Conservation (phyloP, 306 rosid genomes). For the Trifolium fragiferum region DNA sequence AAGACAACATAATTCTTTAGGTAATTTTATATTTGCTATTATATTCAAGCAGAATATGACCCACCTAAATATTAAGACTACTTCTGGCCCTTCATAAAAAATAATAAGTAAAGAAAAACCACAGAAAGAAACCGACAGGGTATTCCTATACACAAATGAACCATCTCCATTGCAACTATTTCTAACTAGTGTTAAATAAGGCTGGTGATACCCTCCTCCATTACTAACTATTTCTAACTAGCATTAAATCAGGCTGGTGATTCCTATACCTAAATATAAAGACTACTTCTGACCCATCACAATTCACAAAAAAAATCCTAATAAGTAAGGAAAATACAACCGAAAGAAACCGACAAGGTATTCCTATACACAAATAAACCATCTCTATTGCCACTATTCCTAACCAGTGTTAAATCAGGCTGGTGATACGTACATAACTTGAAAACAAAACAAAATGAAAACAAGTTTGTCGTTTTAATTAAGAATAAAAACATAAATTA, state of each 20-base stretch:
- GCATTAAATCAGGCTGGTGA: background rate
- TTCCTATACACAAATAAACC: slow-evolving; percentile 22
- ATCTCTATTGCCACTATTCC: background rate
- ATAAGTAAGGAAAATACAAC: background rate
- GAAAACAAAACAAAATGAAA: background rate
- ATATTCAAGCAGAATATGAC: slow-evolving; percentile 18
- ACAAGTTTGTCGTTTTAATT: background rate
- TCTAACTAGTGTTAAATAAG: too few relatives aligned
- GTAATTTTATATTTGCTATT: slow-evolving; percentile 12
- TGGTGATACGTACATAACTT: background rate
- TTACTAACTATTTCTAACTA: background rate
- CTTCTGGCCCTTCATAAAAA: slow-evolving; percentile 5
- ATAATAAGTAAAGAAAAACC: background rate
- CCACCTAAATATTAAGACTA: slow-evolving; percentile 25
- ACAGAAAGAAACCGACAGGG: slow-evolving; percentile 1
- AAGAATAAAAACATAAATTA: background rate
- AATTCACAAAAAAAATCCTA: background rate
- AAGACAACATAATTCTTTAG: slow-evolving; percentile 24
- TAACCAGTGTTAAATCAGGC: slow-evolving; percentile 14
- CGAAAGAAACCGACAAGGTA: slow-evolving; percentile 2
- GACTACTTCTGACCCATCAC: too few relatives aligned
- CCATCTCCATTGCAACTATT: background rate
- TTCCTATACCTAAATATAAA: too few relatives aligned
- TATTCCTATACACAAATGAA: slow-evolving; percentile 27
- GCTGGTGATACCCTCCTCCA: too few relatives aligned